Evolutionary conservation across 257 asterid species (phyloP).

Genomic region (Solanum tarijense): DNA sequence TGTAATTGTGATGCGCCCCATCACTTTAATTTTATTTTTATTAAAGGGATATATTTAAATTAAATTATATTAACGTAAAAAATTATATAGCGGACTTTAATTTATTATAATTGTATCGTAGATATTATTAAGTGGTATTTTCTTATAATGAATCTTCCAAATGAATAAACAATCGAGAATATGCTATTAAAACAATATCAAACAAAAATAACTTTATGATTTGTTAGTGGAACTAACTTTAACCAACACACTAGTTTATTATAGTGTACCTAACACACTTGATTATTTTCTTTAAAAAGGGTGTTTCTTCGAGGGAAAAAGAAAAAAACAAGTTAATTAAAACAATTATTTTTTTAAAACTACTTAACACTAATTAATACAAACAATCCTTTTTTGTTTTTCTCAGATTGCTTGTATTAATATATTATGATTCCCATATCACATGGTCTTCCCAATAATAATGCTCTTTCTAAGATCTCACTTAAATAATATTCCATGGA

Average conservation of each 20-base stretch:
- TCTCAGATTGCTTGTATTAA: neutral
- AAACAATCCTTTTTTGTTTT: neutral
- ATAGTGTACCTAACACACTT: slow-evolving; percentile 30
- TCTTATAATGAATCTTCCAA: neutral
- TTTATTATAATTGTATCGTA: neutral
- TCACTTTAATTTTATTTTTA: neutral
- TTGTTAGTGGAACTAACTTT: neutral
- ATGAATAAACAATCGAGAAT: neutral
- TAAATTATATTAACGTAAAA: neutral
- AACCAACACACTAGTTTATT: slow-evolving; percentile 5
- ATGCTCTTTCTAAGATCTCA: neutral
- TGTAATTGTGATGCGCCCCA: fast-evolving
- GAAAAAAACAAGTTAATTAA: neutral
- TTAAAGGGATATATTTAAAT: fast-evolving
- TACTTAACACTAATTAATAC: neutral
- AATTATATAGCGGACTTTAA: neutral
- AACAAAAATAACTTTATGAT: slow-evolving; percentile 5
- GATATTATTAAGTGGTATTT: neutral
- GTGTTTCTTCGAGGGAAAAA: neutral
- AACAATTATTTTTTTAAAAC: neutral
- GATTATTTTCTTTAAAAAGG: neutral
- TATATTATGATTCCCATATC: neutral
- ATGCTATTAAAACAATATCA: slow-evolving; percentile 20
- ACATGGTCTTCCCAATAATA: neutral
- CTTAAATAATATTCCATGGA: neutral